Conservation (phyloP, 805 yeast species). For the Pichia sporocuriosa region DNA sequence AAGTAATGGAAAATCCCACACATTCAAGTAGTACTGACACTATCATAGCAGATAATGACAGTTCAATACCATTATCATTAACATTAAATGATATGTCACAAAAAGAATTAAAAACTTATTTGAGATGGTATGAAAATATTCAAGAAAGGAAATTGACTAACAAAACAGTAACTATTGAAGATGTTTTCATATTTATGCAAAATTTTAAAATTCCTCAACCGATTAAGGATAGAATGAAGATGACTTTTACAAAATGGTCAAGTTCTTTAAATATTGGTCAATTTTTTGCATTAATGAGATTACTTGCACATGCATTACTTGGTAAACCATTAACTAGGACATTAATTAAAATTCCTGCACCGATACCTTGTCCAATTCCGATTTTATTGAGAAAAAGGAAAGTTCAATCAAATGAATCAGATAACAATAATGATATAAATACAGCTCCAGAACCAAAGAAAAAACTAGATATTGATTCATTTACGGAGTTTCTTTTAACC, state of each 20-base stretch:
- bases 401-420: constrained; percentile 14
- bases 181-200: constrained; percentile 69
- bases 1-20: constrained; percentile 1
- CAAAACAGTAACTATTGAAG: constrained; percentile 59
- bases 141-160: constrained; percentile 57
- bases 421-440: constrained; percentile 6
- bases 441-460: constrained; percentile 12
- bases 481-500: constrained; percentile 75
- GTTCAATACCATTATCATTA: constrained; percentile 54
- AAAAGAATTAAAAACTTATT: constrained; percentile 77
- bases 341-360: constrained; percentile 48
- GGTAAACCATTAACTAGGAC: constrained; percentile 49
- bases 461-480: constrained; percentile 74
- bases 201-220: constrained; percentile 62
- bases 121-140: constrained; percentile 90
- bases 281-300: constrained; percentile 79
- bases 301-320: constrained; percentile 58
- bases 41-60: constrained; percentile 28
- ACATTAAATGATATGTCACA: constrained; percentile 60
- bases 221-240: constrained; percentile 43
- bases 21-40: constrained; percentile 26
- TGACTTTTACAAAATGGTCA: constrained; percentile 46
- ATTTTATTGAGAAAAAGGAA: constrained; percentile 58
- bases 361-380: constrained; percentile 74
- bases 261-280: constrained; percentile 76